Conservation (phyloP, 345 rosid species). For the Brassica incana region DNA sequence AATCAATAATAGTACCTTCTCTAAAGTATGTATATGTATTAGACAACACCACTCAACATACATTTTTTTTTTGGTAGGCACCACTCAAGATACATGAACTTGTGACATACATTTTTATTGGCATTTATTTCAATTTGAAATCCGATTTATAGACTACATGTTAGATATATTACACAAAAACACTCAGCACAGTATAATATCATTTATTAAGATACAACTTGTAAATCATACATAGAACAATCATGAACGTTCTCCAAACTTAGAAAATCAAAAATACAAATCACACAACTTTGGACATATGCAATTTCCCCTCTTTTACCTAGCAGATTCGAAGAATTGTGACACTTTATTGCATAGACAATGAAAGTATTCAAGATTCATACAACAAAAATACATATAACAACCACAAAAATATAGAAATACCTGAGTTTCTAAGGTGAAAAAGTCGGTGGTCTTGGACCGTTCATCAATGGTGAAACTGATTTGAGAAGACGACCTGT, state of each 20-base stretch:
- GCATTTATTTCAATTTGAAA: background rate
- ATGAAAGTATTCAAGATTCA: background rate
- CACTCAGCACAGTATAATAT: background rate
- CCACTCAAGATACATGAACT: conserved; percentile 12
- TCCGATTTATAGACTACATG: background rate
- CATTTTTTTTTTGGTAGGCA: background rate
- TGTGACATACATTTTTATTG: background rate
- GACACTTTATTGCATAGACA: background rate
- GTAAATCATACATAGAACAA: background rate
- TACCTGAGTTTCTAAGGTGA: conserved; percentile 92
- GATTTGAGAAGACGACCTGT: conserved; percentile 56
- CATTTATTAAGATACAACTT: background rate
- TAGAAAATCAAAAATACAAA: background rate
- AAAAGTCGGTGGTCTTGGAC: conserved; percentile 58
- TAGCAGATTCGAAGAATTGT: background rate
- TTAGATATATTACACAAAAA: background rate
- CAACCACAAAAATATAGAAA: conserved; percentile 1
- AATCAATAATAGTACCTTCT: background rate
- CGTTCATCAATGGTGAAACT: conserved; percentile 63
- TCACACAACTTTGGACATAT: background rate
- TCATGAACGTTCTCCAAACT: conserved; percentile 14
- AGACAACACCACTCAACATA: conserved; percentile 3
- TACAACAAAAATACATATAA: conserved; percentile 6
- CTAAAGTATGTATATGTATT: conserved; percentile 3
- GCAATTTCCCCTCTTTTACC: background rate